Conservation (phyloP, 345 rosid species). For the Moricandia arvensis region DNA sequence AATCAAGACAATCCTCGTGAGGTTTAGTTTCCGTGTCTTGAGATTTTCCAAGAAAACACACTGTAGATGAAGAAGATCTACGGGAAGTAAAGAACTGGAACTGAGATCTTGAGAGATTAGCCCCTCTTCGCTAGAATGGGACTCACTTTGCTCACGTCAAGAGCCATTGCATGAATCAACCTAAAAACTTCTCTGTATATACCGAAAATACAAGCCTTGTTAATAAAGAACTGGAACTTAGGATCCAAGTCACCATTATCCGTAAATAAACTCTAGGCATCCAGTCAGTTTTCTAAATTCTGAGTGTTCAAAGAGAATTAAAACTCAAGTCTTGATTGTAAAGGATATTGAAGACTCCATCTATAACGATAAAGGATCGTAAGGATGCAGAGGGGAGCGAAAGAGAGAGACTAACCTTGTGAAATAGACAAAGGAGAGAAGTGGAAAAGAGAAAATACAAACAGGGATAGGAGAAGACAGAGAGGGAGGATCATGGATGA, state of each 20-base stretch:
- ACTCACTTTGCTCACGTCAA: slow-evolving; percentile 53
- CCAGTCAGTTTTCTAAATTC: too few species aligned
- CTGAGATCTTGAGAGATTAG: slow-evolving; percentile 34
- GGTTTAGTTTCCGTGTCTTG: slow-evolving; percentile 52
- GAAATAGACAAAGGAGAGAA: slow-evolving; percentile 5
- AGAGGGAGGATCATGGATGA: slow-evolving; percentile 12
- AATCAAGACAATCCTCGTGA: slow-evolving; percentile 46
- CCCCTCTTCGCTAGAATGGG: slow-evolving; percentile 43
- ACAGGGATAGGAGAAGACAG: background rate
- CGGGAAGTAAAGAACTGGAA: slow-evolving; percentile 18
- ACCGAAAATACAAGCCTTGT: background rate
- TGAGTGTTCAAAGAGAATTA: background rate
- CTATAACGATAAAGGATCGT: background rate
- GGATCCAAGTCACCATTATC: background rate
- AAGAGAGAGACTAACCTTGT: slow-evolving; percentile 24
- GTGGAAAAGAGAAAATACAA: slow-evolving; percentile 10
- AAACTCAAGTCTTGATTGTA: slow-evolving; percentile 7
- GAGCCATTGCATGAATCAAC: slow-evolving; percentile 37
- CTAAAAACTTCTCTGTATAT: slow-evolving; percentile 31
- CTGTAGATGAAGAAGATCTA: slow-evolving; percentile 49
- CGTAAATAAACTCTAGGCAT: background rate
- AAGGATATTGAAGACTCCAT: background rate
- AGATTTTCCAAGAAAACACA: slow-evolving; percentile 57
- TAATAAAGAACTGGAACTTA: background rate
- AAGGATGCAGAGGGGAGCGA: background rate